Evolutionary conservation across 1,139 yeast species (phyloP).

Genomic region (Sugiyamaella japonica): DNA sequence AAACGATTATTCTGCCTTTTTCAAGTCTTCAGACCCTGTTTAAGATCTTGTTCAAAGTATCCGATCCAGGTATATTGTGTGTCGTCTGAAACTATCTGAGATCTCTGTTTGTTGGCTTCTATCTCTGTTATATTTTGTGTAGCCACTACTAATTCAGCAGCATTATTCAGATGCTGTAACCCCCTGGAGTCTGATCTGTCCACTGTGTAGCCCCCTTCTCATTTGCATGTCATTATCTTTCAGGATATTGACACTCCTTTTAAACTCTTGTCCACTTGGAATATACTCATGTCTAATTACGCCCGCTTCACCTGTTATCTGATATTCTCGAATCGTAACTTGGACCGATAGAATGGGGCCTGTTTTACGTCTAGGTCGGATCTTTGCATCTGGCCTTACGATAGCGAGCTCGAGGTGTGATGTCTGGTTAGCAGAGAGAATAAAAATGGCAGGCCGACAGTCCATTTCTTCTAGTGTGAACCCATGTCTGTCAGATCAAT

Average conservation of each 20-base stretch:
- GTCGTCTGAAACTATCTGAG: no score
- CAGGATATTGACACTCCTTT: no score
- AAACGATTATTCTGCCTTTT: no score
- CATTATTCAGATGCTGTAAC: neutral
- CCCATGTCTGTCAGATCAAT: neutral
- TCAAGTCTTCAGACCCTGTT: neutral
- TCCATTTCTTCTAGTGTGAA: neutral
- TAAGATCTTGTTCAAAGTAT: no score
- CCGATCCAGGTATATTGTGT: no score
- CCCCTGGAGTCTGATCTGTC: no score
- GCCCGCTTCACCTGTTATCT: neutral
- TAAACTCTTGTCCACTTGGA: no score
- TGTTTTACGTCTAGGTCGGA: neutral
- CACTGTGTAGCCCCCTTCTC: no score
- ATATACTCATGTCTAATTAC: neutral
- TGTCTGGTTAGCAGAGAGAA: neutral
- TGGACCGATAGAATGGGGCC: conserved; percentile 6
- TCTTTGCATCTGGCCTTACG: neutral
- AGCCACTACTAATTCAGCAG: neutral
- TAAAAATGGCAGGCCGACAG: neutral
- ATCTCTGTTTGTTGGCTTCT: no score
- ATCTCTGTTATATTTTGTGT: no score
- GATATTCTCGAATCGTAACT: neutral
- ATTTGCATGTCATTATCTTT: no score
- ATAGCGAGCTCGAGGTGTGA: neutral